Conservation (phyloP, 305 asterid genomes). For the Stenogyne calaminthoides region DNA sequence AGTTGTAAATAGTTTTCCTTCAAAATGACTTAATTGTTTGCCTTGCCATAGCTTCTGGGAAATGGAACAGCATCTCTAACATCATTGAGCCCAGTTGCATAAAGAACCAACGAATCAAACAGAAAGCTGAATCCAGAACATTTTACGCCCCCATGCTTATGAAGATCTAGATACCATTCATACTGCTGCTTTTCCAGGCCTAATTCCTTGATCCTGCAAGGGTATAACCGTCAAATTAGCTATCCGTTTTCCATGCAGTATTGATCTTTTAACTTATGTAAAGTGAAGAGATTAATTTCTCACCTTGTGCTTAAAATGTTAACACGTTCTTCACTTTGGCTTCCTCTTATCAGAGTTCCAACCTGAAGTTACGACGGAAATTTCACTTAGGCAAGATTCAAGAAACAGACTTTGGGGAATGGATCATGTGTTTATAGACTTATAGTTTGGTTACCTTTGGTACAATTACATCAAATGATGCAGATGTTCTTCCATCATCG, state of each 20-base stretch:
- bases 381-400: not conserved
- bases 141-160: conserved; percentile 63
- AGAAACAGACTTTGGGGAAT: not conserved
- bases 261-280: not conserved
- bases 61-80: conserved; percentile 83
- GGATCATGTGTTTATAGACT: not conserved
- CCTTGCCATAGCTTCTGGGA: conserved; percentile 70
- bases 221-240: not conserved
- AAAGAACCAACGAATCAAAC: conserved; percentile 72
- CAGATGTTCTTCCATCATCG: conserved; percentile 73
- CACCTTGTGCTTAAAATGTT: conserved; percentile 58
- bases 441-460: conserved; percentile 57
- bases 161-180: conserved; percentile 88
- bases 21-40: conserved; percentile 36
- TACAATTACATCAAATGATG: conserved; percentile 69
- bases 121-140: conserved; percentile 65
- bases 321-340: conserved; percentile 85
- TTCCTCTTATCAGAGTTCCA: conserved; percentile 74
- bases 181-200: conserved; percentile 60
- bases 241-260: not conserved
- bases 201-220: conserved; percentile 60
- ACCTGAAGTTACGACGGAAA: conserved; percentile 42
- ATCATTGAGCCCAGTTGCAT: conserved; percentile 84
- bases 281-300: not conserved
- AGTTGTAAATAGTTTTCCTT: not conserved